A percentile compares a stretch with the other conserved stretches of the same genome.
Evolutionary conservation across 768 basidiomycete genomes (phyloP).

Genomic region (Phlegmacium glaucopus): DNA sequence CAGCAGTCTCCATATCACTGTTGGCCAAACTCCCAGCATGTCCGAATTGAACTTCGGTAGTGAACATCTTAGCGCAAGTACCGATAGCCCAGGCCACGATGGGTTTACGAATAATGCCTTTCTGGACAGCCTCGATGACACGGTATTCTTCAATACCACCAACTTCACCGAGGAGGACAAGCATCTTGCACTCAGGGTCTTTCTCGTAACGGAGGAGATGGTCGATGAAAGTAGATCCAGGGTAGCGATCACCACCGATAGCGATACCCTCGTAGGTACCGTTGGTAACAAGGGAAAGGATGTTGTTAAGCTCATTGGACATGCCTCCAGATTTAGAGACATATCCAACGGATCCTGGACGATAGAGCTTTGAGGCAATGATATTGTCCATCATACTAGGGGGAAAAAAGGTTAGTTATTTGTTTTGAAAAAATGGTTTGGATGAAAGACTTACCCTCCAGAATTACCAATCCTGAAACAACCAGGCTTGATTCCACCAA

Average conservation of each 20-base stretch:
- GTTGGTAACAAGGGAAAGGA: conserved; percentile 92
- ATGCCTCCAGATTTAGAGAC: conserved; percentile 99
- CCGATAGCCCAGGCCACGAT: conserved; percentile 99
- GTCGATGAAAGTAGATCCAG: conserved; percentile 98
- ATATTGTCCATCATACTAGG: conserved; percentile 99
- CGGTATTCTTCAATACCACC: conserved; percentile 99
- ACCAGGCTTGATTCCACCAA: conserved; percentile 99
- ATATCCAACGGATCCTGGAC: conserved; percentile 95
- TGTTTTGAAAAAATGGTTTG: neutral
- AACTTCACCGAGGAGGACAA: conserved; percentile 97
- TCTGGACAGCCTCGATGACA: conserved; percentile 96
- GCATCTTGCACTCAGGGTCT: conserved; percentile 98
- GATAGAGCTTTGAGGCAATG: conserved; percentile 97
- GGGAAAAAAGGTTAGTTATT: conserved; percentile 1
- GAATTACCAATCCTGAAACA: conserved; percentile 99
- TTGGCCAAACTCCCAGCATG: conserved; percentile 99
- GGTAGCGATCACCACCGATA: conserved; percentile 99
- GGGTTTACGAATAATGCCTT: conserved; percentile 92
- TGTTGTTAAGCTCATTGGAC: conserved; percentile 99
- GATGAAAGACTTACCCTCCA: conserved; percentile 64
- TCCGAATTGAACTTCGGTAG: conserved; percentile 98
- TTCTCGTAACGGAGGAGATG: conserved; percentile 96
- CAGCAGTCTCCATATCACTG: conserved; percentile 95
- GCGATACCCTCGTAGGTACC: conserved; percentile 99
- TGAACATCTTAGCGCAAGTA: conserved; percentile 99